Evolutionary conservation across 768 basidiomycete species (phyloP).

Genomic region (Podaxis pistillaris): DNA sequence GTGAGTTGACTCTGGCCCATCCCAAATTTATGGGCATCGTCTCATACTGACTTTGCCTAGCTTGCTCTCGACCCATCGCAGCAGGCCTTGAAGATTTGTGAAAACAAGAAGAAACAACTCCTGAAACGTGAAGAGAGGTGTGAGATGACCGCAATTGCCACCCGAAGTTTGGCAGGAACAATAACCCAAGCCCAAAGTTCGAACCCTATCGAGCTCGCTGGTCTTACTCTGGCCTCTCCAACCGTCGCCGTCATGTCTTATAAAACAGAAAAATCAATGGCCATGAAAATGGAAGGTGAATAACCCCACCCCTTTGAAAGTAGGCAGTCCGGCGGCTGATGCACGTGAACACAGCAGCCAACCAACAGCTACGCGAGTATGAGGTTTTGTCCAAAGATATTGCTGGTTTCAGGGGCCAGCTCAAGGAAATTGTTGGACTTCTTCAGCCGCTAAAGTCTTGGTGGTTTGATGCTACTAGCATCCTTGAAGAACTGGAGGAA

Average conservation of each 20-base stretch:
- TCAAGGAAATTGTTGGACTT: background rate
- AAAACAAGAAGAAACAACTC: background rate
- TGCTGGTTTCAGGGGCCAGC: background rate
- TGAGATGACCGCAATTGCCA: background rate
- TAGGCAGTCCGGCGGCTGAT: background rate
- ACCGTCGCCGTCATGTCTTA: background rate
- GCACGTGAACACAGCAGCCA: background rate
- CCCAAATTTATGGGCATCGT: background rate
- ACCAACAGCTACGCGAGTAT: background rate
- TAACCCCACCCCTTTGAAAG: background rate
- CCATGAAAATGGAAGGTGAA: background rate
- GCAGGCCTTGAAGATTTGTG: background rate
- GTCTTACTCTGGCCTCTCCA: background rate
- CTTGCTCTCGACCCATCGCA: background rate
- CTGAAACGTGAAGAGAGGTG: background rate
- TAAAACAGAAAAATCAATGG: background rate
- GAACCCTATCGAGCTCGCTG: background rate
- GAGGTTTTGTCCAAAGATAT: background rate
- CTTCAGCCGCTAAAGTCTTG: background rate
- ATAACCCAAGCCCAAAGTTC: background rate
- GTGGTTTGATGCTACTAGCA: background rate
- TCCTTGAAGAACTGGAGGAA: background rate
- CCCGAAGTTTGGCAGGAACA: background rate
- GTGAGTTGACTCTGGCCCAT: background rate
- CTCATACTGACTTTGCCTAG: background rate